These are phyloP conservation scores for Cladophialophora yegresii DNA, from an alignment of 2,329 filamentous ascomycete species.

Conservation along the genomic window DNA sequence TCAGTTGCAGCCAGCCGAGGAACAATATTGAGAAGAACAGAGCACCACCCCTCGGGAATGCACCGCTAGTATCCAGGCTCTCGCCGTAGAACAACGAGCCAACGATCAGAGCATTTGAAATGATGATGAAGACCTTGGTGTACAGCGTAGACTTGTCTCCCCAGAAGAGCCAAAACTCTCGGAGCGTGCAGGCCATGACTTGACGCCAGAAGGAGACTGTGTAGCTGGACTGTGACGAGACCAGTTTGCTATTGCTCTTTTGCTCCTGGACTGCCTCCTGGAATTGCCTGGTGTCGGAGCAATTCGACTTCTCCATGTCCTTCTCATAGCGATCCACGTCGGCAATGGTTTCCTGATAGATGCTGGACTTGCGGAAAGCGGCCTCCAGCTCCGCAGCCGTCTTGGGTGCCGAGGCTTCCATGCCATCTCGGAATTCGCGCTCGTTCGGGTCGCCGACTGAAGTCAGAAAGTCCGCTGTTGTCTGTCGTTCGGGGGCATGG, in stretches of 20 bases:
- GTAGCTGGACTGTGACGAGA: slow-evolving; percentile 65
- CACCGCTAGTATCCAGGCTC: slow-evolving; percentile 59
- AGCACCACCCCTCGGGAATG: slow-evolving; percentile 64
- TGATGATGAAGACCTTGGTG: slow-evolving; percentile 77
- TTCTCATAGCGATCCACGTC: slow-evolving; percentile 65
- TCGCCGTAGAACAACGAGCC: slow-evolving; percentile 76
- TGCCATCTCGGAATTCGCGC: slow-evolving; percentile 66
- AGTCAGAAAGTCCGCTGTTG: slow-evolving; percentile 76
- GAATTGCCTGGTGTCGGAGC: slow-evolving; percentile 65
- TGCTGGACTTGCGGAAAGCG: slow-evolving; percentile 65
- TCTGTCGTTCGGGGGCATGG: slow-evolving; percentile 61
- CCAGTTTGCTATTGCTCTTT: slow-evolving; percentile 64
- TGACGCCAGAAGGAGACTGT: slow-evolving; percentile 74
- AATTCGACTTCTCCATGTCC: slow-evolving; percentile 58
- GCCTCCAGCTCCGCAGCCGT: slow-evolving; percentile 68
- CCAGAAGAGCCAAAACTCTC: slow-evolving; percentile 76
- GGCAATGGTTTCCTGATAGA: slow-evolving; percentile 61
- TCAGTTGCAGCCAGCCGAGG: slow-evolving; percentile 70
- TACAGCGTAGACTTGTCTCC: slow-evolving; percentile 74
- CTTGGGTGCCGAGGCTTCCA: slow-evolving; percentile 67
- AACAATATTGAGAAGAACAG: slow-evolving; percentile 69
- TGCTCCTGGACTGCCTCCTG: slow-evolving; percentile 64
- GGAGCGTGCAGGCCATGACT: slow-evolving; percentile 61
- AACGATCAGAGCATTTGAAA: slow-evolving; percentile 73
- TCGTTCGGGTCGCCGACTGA: slow-evolving; percentile 73